These are phyloP conservation scores for Cryptosporidium ryanae DNA, from an alignment of 169 alveolate species.

Conservation along the genomic window DNA sequence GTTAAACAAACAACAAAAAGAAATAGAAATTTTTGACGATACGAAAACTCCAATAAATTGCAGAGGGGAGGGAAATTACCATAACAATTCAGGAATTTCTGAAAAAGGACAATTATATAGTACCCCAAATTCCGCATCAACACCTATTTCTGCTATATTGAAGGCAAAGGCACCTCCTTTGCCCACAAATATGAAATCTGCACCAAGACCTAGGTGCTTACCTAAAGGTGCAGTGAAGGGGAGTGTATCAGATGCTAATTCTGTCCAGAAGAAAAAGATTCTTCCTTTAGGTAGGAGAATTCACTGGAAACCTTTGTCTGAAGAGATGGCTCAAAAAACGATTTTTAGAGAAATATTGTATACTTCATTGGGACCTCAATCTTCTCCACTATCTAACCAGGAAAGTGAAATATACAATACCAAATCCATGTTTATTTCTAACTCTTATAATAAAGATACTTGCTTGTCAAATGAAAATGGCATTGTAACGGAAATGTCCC, in stretches of 20 bases:
- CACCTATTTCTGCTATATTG: slow-evolving; percentile 29
- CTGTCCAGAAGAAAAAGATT: slow-evolving; percentile 12
- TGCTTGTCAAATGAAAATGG: not conserved
- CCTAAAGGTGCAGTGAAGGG: slow-evolving; percentile 35
- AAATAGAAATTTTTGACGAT: not conserved
- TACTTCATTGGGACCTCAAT: slow-evolving; percentile 39
- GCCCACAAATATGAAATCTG: slow-evolving; percentile 55
- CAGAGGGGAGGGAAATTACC: not conserved
- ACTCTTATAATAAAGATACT: slow-evolving; percentile 15
- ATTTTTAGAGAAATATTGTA: slow-evolving; percentile 76
- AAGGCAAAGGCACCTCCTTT: slow-evolving; percentile 70
- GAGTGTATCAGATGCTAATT: not conserved
- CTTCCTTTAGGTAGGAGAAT: slow-evolving; percentile 78
- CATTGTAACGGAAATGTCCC: not conserved
- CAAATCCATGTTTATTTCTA: not conserved
- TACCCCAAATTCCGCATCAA: not conserved
- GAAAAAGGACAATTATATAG: not conserved
- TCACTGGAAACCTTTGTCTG: slow-evolving; percentile 78
- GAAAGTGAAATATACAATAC: not conserved
- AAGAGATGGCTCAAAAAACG: slow-evolving; percentile 76
- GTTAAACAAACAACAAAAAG: not conserved
- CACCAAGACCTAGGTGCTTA: slow-evolving; percentile 1
- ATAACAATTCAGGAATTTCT: not conserved
- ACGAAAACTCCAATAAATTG: not conserved
- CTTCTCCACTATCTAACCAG: slow-evolving; percentile 38